Percentiles rank a stretch among this genome's conserved stretches.
Conservation (phyloP, 139 green algal species). For the Zygnema circumcarinatum region DNA sequence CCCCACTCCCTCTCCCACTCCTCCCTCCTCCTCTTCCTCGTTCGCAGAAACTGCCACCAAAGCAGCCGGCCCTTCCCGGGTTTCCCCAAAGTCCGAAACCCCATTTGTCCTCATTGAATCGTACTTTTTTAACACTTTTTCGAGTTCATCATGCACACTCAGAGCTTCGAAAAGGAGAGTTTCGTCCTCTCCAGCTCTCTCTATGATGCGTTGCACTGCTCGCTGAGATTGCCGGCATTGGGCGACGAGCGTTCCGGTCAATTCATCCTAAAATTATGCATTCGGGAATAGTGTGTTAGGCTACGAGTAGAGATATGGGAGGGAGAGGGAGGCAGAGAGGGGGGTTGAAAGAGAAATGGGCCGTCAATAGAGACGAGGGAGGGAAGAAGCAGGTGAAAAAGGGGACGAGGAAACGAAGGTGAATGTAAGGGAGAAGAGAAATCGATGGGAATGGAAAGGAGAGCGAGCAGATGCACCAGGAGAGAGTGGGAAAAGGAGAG, state of each 20-base stretch:
- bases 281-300: background rate
- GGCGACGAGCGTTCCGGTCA: constrained; percentile 29
- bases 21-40: constrained; percentile 1
- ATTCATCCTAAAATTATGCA: background rate
- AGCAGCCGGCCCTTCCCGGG: background rate
- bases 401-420: background rate
- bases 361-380: background rate
- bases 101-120: background rate
- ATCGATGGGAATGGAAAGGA: too few relatives aligned
- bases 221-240: constrained; percentile 11
- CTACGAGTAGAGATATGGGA: background rate
- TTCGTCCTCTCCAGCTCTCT: constrained; percentile 20
- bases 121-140: constrained; percentile 12
- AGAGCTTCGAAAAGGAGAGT: constrained; percentile 34
- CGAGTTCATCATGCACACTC: constrained; percentile 26
- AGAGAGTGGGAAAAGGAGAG: too few relatives aligned
- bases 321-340: background rate
- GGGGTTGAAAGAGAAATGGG: background rate
- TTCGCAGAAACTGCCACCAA: background rate
- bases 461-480: too few relatives aligned
- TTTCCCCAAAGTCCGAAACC: background rate
- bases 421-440: too few relatives aligned
- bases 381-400: background rate
- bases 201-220: constrained; percentile 14
- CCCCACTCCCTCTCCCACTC: background rate